phyloP scores from a whole-genome alignment of 495 filamentous ascomycete species.

The Xylaria grammica region DNA sequence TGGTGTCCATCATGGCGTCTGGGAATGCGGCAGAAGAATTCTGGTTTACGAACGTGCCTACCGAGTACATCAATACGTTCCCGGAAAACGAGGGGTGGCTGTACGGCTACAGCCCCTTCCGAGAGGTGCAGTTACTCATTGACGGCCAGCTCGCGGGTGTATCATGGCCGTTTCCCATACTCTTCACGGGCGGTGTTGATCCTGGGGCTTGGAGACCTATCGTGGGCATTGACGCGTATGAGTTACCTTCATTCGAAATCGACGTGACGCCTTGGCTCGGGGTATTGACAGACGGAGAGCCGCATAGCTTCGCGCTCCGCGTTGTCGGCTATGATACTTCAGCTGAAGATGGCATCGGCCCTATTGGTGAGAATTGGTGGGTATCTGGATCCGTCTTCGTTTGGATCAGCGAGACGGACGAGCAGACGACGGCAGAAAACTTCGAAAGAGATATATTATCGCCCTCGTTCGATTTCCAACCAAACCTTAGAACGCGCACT shows the following conservation, averaged over 20 bases:
- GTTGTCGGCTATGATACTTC: slow-evolving; percentile 68
- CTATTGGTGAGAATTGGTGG: slow-evolving; percentile 75
- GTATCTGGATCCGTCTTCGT: slow-evolving; percentile 84
- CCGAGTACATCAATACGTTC: slow-evolving; percentile 67
- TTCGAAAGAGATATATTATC: slow-evolving; percentile 26
- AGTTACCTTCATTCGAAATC: slow-evolving; percentile 80
- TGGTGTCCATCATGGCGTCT: slow-evolving; percentile 76
- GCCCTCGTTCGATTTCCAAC: slow-evolving; percentile 44
- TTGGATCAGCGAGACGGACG: slow-evolving; percentile 61
- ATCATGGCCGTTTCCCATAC: slow-evolving; percentile 82
- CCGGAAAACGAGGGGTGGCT: slow-evolving; percentile 58
- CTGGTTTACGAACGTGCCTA: slow-evolving; percentile 86
- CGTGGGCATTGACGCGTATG: slow-evolving; percentile 84
- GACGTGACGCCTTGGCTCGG: slow-evolving; percentile 83
- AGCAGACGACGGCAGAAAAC: slow-evolving; percentile 55
- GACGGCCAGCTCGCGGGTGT: slow-evolving; percentile 78
- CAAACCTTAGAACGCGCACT: slow-evolving; percentile 42
- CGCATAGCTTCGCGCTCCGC: slow-evolving; percentile 74
- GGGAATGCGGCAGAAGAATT: slow-evolving; percentile 85
- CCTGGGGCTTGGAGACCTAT: slow-evolving; percentile 85
- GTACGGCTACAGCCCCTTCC: slow-evolving; percentile 76
- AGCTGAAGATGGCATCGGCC: slow-evolving; percentile 41
- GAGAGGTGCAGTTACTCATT: slow-evolving; percentile 82
- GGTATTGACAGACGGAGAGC: slow-evolving; percentile 64
- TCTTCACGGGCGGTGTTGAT: slow-evolving; percentile 86